Evolutionary conservation across 768 basidiomycete species (phyloP), one percentile per base, ranked within the genome.

Genomic region (Trametes punicea): DNA sequence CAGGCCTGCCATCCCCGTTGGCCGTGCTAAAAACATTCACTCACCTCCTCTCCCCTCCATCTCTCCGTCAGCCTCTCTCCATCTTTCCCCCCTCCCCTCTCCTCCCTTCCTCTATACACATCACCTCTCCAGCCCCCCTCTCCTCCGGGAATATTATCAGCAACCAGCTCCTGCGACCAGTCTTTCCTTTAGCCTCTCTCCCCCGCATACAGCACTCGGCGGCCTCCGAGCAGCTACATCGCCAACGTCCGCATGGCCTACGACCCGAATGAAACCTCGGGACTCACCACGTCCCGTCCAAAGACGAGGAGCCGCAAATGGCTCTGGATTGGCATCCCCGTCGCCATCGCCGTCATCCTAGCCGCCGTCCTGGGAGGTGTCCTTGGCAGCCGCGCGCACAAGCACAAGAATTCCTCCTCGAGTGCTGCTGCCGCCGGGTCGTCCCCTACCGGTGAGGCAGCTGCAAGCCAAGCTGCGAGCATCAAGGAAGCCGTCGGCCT

Each of bases 321-420:
- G 88, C 71, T 90, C 60, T 90, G 86, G 71, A 74, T 87, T 46
- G 90, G 87, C 59, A 63, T 90, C n/a, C 89, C 89, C 11, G 69
- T 87, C 46, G 75, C 77, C 21, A 67, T 89, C 57, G 68, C 85
- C 29, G 77, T 88, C 60, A 80, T 89, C 59, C 73, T 75, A 47
- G 88, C 74, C 31, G 87, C 83, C 40, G 79, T 91, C 27, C 73
- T 90, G 31, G 95, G 89, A 27, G 93, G 88, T 63, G 82, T 97
- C 44, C 63, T 98, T 30, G 93, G 88, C 36, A 82, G 82, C 47
- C 81, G 81, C 46, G 73, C 77, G 13, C 69, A 70, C 63, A 80
- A 77, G 54, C 73, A 73, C 45, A 75, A 70, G 59, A 69, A 67
- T 41, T 20, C 38, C 29, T 41, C 38, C 26, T 40, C 54, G 5